Evolutionary conservation across 2,329 filamentous ascomycete genomes (phyloP), one percentile per base, ranked within the genome.

Genomic region (Colletotrichum viniferum): DNA sequence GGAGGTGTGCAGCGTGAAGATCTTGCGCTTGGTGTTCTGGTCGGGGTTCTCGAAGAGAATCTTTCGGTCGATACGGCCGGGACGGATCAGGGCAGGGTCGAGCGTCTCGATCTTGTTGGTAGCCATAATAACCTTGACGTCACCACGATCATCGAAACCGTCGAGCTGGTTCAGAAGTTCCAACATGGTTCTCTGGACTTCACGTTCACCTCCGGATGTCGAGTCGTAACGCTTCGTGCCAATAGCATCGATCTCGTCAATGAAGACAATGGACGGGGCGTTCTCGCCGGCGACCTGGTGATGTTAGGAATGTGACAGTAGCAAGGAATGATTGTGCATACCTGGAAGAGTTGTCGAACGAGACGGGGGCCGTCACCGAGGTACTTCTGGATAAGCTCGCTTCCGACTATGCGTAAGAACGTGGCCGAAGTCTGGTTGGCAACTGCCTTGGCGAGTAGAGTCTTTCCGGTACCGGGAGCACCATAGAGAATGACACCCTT

Each of bases 21-120:
- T 99, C 93, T 99, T 99, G 89, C 96, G 91, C 87, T 93, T 93
- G 73, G 97, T 99, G 86, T 96, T 96, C 89, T 98, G 93, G 86
- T 92, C 88, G 61, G 87, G 88, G 81, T 93, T 90, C 84, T 92
- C 90, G 82, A 93, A 95, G 77, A 93, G 86, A 77, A 99, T 99
- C 91, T 99, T 99, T 81, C 97, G 94, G 86, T 99, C 97, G 85
- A 99, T 99, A 90, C 97, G 96, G 78, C 97, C 97, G 60, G 97
- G 97, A 79, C 97, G 94, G 83, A 99, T 99, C 79, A 99, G 90
- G 21, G 97, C 97, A 71, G 97, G 97, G 82, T 99, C 97, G 32
- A 99, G 90, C 5, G 95, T 98, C 80, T 99, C 97, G 79, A 99
- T 99, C 92, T 99, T 99, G 92, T 99, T 99, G 79, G 97, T 99